Percentiles rank a stretch among this genome's conserved stretches.
These are phyloP conservation scores for Ocimum tenuiflorum DNA, from an alignment of 257 asterid species.

Conservation along the genomic window DNA sequence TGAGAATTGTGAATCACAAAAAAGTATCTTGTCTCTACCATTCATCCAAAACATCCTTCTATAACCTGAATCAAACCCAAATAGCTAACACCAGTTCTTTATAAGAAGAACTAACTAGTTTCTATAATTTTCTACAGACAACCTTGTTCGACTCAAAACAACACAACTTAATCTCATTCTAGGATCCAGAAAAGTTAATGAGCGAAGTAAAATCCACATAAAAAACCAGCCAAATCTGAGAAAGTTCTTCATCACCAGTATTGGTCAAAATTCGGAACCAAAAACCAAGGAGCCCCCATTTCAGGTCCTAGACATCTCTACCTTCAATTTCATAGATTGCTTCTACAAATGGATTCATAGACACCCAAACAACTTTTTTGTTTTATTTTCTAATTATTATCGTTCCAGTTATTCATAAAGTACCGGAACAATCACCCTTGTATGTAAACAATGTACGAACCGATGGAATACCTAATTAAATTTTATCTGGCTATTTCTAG, in stretches of 20 bases:
- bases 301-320: neutral
- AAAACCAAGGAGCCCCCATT: neutral
- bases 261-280: neutral
- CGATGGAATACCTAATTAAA: neutral
- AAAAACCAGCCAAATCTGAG: neutral
- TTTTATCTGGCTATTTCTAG: neutral
- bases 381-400: too few species aligned
- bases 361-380: too few species aligned
- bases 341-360: neutral
- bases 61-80: neutral
- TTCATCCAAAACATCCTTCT: neutral
- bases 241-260: neutral
- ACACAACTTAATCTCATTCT: neutral
- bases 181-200: neutral
- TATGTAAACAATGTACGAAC: neutral
- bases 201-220: neutral
- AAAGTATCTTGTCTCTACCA: neutral
- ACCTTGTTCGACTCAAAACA: neutral
- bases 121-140: neutral
- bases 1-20: neutral
- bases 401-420: neutral
- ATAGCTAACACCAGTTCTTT: neutral
- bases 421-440: neutral
- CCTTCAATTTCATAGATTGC: neutral
- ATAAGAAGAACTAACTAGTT: neutral